Conservation (phyloP, 768 basidiomycete species). For the Porphyrellus cyaneotinctus region DNA sequence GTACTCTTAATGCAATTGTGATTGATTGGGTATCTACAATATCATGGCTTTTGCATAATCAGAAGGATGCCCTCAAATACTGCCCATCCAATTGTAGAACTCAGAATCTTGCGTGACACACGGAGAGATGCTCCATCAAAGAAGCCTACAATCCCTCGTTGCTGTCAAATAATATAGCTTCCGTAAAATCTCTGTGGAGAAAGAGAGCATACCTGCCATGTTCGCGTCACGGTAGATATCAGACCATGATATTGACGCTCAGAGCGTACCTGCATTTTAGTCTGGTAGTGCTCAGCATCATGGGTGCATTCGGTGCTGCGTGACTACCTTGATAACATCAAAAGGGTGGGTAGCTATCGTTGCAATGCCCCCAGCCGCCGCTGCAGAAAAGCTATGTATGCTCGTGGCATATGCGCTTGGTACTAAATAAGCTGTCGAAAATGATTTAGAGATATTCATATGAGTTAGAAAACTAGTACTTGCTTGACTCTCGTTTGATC, state of each 20-base stretch:
- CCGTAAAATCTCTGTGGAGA: neutral
- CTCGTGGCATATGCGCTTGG: slow-evolving; percentile 43
- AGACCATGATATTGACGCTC: slow-evolving; percentile 74
- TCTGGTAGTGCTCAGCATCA: slow-evolving; percentile 42
- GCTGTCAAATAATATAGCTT: slow-evolving; percentile 40
- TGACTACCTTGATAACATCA: slow-evolving; percentile 83
- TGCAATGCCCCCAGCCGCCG: slow-evolving; percentile 78
- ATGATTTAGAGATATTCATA: slow-evolving; percentile 5
- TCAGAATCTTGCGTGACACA: slow-evolving; percentile 79
- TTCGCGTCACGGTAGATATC: slow-evolving; percentile 54
- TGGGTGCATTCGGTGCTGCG: neutral
- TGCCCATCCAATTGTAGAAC: slow-evolving; percentile 89
- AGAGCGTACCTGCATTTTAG: slow-evolving; percentile 87
- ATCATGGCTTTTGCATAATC: slow-evolving; percentile 40
- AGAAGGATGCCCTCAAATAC: slow-evolving; percentile 80
- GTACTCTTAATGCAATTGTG: slow-evolving; percentile 47
- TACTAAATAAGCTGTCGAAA: slow-evolving; percentile 37
- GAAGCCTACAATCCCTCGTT: slow-evolving; percentile 76
- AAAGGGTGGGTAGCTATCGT: slow-evolving; percentile 89
- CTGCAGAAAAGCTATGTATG: slow-evolving; percentile 65
- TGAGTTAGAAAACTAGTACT: slow-evolving; percentile 16
- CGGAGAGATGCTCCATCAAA: slow-evolving; percentile 84
- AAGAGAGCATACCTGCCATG: slow-evolving; percentile 56
- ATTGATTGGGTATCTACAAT: neutral
- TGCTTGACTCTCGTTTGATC: slow-evolving; percentile 72